phyloP scores from a whole-genome alignment of 257 asterid genomes.

The Solanum rostratum region DNA sequence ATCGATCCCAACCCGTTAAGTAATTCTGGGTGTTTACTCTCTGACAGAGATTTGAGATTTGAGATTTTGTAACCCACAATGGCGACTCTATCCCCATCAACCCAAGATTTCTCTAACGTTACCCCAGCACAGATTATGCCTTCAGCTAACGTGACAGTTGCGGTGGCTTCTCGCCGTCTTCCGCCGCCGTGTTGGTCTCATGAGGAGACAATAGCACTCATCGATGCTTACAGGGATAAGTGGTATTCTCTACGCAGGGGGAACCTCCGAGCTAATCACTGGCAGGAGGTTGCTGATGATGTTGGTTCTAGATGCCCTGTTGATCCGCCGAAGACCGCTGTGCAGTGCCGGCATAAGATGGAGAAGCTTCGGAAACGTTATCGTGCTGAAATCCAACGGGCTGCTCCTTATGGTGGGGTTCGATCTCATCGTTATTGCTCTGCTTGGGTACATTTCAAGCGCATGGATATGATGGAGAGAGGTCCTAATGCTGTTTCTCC shows the following conservation, averaged over 20 bases:
- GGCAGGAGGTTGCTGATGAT: slow-evolving; percentile 98
- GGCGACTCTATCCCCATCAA: slow-evolving; percentile 28
- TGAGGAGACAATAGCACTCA: slow-evolving; percentile 76
- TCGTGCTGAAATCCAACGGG: slow-evolving; percentile 85
- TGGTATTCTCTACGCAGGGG: slow-evolving; percentile 98
- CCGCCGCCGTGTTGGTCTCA: slow-evolving; percentile 99
- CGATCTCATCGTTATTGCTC: slow-evolving; percentile 51
- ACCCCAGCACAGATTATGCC: slow-evolving; percentile 31
- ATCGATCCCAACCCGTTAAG: slow-evolving; percentile 1
- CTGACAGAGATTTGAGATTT: neutral
- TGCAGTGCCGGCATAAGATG: slow-evolving; percentile 99
- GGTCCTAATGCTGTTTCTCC: slow-evolving; percentile 47
- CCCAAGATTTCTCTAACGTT: slow-evolving; percentile 11
- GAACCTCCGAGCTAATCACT: slow-evolving; percentile 76
- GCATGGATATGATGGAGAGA: slow-evolving; percentile 78
- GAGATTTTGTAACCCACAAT: slow-evolving; percentile 15
- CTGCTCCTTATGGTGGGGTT: slow-evolving; percentile 63
- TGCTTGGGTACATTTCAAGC: slow-evolving; percentile 84
- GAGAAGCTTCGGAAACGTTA: slow-evolving; percentile 95
- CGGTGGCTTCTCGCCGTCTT: slow-evolving; percentile 57
- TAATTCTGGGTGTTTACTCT: neutral
- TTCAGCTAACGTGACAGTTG: slow-evolving; percentile 21
- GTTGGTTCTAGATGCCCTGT: slow-evolving; percentile 52
- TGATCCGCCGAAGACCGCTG: slow-evolving; percentile 51
- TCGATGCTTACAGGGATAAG: slow-evolving; percentile 62